Conservation (phyloP, 2,329 filamentous ascomycete genomes). For the Atkinsonella hypoxylon region DNA sequence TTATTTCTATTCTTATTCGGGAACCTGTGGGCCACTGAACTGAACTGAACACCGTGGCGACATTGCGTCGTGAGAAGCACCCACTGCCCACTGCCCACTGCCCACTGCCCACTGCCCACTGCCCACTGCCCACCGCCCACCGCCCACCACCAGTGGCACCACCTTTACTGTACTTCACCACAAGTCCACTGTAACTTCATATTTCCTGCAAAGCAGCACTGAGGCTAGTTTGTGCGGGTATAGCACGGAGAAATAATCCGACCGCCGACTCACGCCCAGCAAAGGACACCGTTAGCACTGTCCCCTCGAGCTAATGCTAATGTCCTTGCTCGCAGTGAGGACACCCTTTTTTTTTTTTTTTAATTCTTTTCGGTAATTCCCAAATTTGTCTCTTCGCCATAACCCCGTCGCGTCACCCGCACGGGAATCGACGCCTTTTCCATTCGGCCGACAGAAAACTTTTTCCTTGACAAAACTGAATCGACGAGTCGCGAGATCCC, state of each 20-base stretch:
- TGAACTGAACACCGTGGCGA: conserved; percentile 23
- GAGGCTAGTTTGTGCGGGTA: too few species aligned
- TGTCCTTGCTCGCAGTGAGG: background rate
- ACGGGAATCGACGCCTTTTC: background rate
- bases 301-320: background rate
- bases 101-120: too few species aligned
- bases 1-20: too few species aligned
- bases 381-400: background rate
- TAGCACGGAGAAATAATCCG: conserved; percentile 21
- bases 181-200: too few species aligned
- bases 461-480: background rate
- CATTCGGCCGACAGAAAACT: background rate
- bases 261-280: conserved; percentile 14
- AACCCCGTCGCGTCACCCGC: background rate
- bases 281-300: conserved; percentile 6
- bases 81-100: too few species aligned
- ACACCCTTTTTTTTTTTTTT: too few species aligned
- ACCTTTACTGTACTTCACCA: too few species aligned
- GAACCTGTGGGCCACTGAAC: conserved; percentile 1
- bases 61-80: too few species aligned
- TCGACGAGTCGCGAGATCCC: conserved; percentile 1
- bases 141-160: too few species aligned
- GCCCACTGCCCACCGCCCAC: too few species aligned
- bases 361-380: background rate
- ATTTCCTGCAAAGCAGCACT: too few species aligned